These are phyloP conservation scores for Hygrophoropsis aurantiaca DNA, from an alignment of 768 basidiomycete genomes.

Conservation along the genomic window DNA sequence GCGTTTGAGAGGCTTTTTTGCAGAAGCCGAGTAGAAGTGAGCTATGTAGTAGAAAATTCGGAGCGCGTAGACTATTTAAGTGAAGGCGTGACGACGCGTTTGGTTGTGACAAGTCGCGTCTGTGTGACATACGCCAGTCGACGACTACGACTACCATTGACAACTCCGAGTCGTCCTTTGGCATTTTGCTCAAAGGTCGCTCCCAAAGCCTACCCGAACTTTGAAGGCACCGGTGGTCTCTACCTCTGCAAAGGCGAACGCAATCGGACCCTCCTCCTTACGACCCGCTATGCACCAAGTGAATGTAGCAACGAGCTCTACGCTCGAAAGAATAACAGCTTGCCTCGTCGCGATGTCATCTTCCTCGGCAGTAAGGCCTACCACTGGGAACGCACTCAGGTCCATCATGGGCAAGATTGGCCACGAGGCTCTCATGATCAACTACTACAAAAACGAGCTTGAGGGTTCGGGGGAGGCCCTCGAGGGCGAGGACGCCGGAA, in stretches of 20 bases:
- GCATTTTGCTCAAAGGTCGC: slow-evolving; percentile 39
- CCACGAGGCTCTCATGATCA: neutral
- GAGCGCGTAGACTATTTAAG: no score
- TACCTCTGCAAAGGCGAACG: slow-evolving; percentile 27
- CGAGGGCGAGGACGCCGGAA: slow-evolving; percentile 10
- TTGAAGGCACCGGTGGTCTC: slow-evolving; percentile 37
- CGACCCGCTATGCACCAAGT: slow-evolving; percentile 37
- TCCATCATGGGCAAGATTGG: slow-evolving; percentile 27
- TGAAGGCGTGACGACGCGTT: no score
- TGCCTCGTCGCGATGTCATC: slow-evolving; percentile 31
- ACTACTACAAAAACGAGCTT: neutral
- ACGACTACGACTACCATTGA: no score
- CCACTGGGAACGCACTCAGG: slow-evolving; percentile 20
- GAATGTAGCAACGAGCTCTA: slow-evolving; percentile 20
- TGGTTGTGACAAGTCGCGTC: no score
- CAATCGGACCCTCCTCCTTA: slow-evolving; percentile 29
- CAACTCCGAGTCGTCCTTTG: no score
- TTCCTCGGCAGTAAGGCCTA: slow-evolving; percentile 27
- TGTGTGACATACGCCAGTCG: no score
- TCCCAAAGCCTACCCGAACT: slow-evolving; percentile 23
- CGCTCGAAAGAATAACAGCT: slow-evolving; percentile 15
- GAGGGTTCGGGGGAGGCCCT: slow-evolving; percentile 19
- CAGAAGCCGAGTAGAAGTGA: neutral
- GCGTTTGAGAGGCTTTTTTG: neutral
- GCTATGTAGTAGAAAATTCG: no score